Conservation (phyloP, 1,284 basidiomycete species). For the Phellopilus nigrolimitatus region DNA sequence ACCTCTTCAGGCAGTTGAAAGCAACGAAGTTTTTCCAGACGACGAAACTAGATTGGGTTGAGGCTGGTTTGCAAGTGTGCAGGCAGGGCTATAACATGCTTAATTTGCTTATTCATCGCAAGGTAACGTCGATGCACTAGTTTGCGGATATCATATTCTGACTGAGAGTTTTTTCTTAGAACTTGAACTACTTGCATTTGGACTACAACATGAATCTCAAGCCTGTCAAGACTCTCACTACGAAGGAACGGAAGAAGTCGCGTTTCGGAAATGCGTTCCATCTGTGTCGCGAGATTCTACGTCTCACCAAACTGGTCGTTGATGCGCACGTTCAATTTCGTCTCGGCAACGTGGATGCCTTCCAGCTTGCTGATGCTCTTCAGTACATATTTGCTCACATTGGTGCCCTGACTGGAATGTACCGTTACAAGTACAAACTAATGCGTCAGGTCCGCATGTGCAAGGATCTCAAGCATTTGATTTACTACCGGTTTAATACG, state of each 20-base stretch:
- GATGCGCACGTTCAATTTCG: slow-evolving; percentile 99
- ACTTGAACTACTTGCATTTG: slow-evolving; percentile 91
- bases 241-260: slow-evolving; percentile 99
- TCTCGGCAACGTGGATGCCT: slow-evolving; percentile 97
- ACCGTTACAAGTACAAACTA: slow-evolving; percentile 99
- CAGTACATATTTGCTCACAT: slow-evolving; percentile 99
- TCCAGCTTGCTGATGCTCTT: slow-evolving; percentile 97
- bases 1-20: slow-evolving; percentile 92
- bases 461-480: slow-evolving; percentile 97
- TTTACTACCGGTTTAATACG: slow-evolving; percentile 98
- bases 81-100: slow-evolving; percentile 99
- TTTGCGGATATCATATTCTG: neutral
- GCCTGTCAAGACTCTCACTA: slow-evolving; percentile 98
- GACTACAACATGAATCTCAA: slow-evolving; percentile 97
- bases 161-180: slow-evolving; percentile 46
- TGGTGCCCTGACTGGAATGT: slow-evolving; percentile 98
- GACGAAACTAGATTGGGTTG: slow-evolving; percentile 97
- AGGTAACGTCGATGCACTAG: slow-evolving; percentile 44
- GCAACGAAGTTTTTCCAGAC: slow-evolving; percentile 99
- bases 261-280: slow-evolving; percentile 99
- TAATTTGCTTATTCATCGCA: slow-evolving; percentile 97
- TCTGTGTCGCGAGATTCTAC: slow-evolving; percentile 94
- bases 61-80: slow-evolving; percentile 97
- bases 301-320: slow-evolving; percentile 97
- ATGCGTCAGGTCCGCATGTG: slow-evolving; percentile 99